phyloP scores from a whole-genome alignment of 2,329 filamentous ascomycete genomes.

The Geosmithia putterillii region DNA sequence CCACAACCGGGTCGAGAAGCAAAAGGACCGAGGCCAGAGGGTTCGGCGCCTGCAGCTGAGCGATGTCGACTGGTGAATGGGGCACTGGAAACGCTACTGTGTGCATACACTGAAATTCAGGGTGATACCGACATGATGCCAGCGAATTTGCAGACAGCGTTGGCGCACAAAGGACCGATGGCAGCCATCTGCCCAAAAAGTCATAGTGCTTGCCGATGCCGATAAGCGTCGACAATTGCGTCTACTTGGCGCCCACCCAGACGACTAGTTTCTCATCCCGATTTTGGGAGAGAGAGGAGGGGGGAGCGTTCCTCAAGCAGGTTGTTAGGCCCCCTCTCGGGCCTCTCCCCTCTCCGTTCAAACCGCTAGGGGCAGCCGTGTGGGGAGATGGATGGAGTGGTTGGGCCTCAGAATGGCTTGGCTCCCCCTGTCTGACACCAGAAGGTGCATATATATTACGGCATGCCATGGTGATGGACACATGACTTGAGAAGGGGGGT shows the following conservation, averaged over 20 bases:
- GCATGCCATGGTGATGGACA: background rate
- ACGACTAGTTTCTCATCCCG: no score
- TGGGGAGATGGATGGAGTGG: background rate
- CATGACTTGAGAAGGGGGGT: no score
- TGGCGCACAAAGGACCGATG: no score
- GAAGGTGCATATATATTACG: background rate
- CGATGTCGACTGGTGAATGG: conserved; percentile 80
- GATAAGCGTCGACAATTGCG: no score
- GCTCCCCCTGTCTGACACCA: background rate
- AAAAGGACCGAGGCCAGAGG: conserved; percentile 62
- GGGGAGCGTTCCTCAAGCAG: no score
- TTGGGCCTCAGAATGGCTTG: no score
- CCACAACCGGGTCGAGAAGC: conserved; percentile 43
- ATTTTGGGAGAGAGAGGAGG: no score
- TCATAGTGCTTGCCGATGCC: no score
- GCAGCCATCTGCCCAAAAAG: no score
- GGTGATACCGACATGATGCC: no score
- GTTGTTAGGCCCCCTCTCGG: background rate
- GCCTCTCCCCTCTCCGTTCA: background rate
- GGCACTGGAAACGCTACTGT: background rate
- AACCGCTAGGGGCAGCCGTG: background rate
- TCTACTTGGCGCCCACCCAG: no score
- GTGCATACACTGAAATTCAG: background rate
- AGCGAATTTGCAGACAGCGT: no score
- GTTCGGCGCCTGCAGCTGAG: conserved; percentile 86